Base-by-base conservation (phyloP, 2,329 filamentous ascomycete genomes). In the Dothideomycetes sp. region DNA sequence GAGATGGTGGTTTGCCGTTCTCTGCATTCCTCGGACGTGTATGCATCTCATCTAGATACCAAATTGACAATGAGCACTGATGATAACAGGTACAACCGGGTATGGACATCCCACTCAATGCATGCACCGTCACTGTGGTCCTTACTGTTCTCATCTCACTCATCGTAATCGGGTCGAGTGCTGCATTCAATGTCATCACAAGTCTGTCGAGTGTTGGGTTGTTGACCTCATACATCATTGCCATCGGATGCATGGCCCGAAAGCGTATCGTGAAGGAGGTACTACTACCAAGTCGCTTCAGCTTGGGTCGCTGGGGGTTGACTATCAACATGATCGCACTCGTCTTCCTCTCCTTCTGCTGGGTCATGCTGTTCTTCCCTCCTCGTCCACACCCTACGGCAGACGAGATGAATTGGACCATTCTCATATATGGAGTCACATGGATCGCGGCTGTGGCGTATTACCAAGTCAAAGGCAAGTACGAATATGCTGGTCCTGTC, bases 1-100 rank as follows among this genome's bases (percentile, higher is more conserved):
- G 64, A 23, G 65, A 68, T 41, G 50, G 55, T 3, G 65, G 65
- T 3, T 52, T 67, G 2, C 64, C 64, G 0, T 65, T 64, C 30
- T 49, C 50, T 27, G 10, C 42, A 16, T 44, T 34, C n/a, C 34
- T 44, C 24, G 34, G 42, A 15, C 22, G 31, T 29, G 34, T 44
- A n/a, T 18, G 33, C 2, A 28, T 13, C 12, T n/a, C 13, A 25
- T 31, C 31, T 18, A n/a, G 9, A 16, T 18, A 17, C 18, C 18
- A 35, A 6, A 17, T 20, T 35, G 25, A 30, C 25, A 9, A 16
- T 15, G 9, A 13, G 9, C 9, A 9, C 29, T 31, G 13, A 31
- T 30, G 4, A 11, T 6, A 2, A n/a, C 24, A 47, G 34, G 43
- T 47, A 17, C 27, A 41, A 13, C 33, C 33, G 11, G 30, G 31